phyloP scores from a whole-genome alignment of 306 rosid species.

The Urtica urens region DNA sequence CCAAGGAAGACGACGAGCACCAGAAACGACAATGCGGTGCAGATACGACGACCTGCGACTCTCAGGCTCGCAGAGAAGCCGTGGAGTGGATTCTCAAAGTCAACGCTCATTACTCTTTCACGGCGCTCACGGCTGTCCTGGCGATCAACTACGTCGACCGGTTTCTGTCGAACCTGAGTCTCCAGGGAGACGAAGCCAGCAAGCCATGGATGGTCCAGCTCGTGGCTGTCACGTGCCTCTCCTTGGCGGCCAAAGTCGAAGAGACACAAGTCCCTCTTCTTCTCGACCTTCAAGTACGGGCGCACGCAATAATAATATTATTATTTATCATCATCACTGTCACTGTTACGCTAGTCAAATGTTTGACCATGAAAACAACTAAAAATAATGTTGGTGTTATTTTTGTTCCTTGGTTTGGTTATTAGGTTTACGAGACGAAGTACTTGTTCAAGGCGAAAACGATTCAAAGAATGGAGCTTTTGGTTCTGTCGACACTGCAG shows the following conservation, averaged over 20 bases:
- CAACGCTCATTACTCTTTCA: conserved; percentile 56
- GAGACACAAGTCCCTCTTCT: conserved; percentile 89
- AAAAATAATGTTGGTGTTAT: neutral
- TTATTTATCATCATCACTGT: neutral
- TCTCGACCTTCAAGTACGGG: conserved; percentile 71
- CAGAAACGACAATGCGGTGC: conserved; percentile 13
- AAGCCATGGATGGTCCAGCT: conserved; percentile 90
- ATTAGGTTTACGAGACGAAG: conserved; percentile 53
- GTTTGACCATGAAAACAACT: too few species aligned
- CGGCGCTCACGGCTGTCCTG: conserved; percentile 67
- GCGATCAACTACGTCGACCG: conserved; percentile 69
- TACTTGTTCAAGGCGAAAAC: conserved; percentile 69
- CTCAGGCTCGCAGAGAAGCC: conserved; percentile 34
- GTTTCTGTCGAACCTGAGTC: conserved; percentile 46
- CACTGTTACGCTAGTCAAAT: too few species aligned
- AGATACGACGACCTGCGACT: neutral
- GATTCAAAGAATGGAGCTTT: conserved; percentile 86
- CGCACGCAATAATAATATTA: neutral
- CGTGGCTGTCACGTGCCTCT: conserved; percentile 80
- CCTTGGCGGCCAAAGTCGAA: conserved; percentile 92
- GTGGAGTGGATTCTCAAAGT: conserved; percentile 78
- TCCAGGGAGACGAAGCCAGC: conserved; percentile 36
- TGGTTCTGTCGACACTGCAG: conserved; percentile 61
- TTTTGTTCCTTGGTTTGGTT: neutral
- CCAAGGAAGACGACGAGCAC: conserved; percentile 44